These are phyloP conservation scores for Pterocarpus macrocarpus DNA, from an alignment of 306 rosid genomes.

Conservation along the genomic window DNA sequence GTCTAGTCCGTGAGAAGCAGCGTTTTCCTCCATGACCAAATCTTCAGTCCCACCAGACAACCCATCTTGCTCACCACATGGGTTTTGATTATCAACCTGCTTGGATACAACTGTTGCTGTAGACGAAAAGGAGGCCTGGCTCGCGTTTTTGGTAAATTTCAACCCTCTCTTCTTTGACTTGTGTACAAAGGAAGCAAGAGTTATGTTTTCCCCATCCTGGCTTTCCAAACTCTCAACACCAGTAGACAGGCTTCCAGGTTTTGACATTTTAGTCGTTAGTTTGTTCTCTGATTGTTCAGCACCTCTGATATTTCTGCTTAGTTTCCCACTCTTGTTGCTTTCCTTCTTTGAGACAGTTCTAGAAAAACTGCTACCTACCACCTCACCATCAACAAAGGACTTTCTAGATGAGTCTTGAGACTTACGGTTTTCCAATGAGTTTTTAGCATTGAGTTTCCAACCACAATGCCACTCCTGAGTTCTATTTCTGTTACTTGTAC, in stretches of 20 bases:
- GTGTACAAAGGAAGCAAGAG: conserved; percentile 52
- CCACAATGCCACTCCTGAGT: too few species aligned
- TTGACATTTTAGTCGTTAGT: conserved; percentile 28
- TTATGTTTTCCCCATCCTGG: conserved; percentile 46
- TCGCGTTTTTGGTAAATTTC: conserved; percentile 24
- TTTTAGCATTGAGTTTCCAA: too few species aligned
- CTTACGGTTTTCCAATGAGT: too few species aligned
- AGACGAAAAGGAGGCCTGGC: conserved; percentile 20
- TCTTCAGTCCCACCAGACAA: conserved; percentile 36
- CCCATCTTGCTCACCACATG: conserved; percentile 32
- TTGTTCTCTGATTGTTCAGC: conserved; percentile 36
- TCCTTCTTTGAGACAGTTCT: conserved; percentile 36
- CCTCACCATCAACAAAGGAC: too few species aligned
- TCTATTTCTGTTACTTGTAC: too few species aligned
- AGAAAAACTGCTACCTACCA: background rate
- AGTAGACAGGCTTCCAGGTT: conserved; percentile 32
- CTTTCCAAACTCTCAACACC: conserved; percentile 43
- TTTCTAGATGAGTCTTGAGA: too few species aligned
- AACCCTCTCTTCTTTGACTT: conserved; percentile 57
- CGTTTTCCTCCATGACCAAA: conserved; percentile 17
- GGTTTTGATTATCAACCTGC: conserved; percentile 43
- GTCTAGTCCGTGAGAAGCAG: conserved; percentile 30
- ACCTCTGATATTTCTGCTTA: conserved; percentile 28
- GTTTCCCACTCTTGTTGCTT: conserved; percentile 16
- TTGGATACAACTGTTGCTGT: background rate